These are phyloP conservation scores for Pistacia atlantica DNA, from an alignment of 345 rosid genomes.

Conservation along the genomic window DNA sequence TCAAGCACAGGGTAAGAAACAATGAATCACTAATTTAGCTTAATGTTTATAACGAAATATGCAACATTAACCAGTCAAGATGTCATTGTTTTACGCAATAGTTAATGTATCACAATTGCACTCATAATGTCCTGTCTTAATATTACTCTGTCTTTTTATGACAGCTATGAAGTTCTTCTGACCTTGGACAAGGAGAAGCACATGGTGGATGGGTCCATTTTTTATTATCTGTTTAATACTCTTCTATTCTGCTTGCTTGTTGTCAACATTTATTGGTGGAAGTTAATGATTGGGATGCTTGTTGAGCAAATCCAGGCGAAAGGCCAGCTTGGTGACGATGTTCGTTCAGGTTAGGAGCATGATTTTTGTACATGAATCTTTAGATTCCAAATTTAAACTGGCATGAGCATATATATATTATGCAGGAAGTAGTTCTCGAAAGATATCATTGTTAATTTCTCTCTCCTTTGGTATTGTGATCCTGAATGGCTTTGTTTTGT, in stretches of 20 bases:
- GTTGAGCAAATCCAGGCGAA: slow-evolving; percentile 53
- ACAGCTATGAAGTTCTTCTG: slow-evolving; percentile 74
- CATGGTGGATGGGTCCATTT: slow-evolving; percentile 45
- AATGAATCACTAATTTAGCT: not conserved
- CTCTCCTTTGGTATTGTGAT: not conserved
- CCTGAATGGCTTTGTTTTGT: slow-evolving; percentile 17
- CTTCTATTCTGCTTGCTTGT: slow-evolving; percentile 71
- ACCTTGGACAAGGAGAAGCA: slow-evolving; percentile 52
- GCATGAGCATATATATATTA: not conserved
- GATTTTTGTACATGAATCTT: not conserved
- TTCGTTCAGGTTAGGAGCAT: slow-evolving; percentile 63
- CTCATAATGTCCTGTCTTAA: not conserved
- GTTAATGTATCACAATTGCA: not conserved
- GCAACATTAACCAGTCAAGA: not conserved
- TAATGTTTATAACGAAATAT: not conserved
- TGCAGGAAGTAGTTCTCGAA: not conserved
- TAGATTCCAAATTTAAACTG: not conserved
- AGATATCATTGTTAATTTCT: slow-evolving; percentile 1
- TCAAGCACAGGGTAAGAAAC: not conserved
- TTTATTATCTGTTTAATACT: slow-evolving; percentile 76
- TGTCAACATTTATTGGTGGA: slow-evolving; percentile 80
- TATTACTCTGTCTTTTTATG: not conserved
- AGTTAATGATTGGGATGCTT: slow-evolving; percentile 62
- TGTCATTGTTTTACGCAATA: not conserved
- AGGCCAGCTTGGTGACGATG: slow-evolving; percentile 70